Evolutionary conservation across 1,284 basidiomycete species (phyloP), one percentile per base, ranked within the genome.

Genomic region (Serendipita sp.): DNA sequence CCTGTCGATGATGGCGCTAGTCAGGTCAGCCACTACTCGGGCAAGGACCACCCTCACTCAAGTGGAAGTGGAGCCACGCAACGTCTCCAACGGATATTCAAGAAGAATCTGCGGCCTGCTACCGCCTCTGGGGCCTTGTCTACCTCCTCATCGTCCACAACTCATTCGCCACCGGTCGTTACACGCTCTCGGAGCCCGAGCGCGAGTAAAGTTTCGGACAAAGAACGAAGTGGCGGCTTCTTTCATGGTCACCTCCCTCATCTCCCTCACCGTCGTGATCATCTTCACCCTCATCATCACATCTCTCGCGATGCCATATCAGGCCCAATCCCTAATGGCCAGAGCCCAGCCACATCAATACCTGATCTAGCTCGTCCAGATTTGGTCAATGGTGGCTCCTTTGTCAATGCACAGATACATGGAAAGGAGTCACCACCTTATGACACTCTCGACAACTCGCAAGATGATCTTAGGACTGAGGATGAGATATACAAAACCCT

Each of bases 91-190:
- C n/a, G 30, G 30, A 22, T 58, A 35, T 58, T 58, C 53, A 22
- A 34, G 26, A 17, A 26, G 8, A 58, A 58, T 35, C 26, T 35
- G 32, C 53, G 53, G 15, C 53, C 53, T 34, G 53, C 53, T 22
- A 58, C 53, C 26, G 53, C 53, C 22, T 58, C 53, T 58, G 53
- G 53, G 10, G 53, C 53, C 12, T 26, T 58, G 15, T 58, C 53
- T 10, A 58, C 30, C 6, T n/a, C 53, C 6, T n/a, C 53, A 1
- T 58, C 53, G 22, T 26, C 53, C 8, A 26, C 53, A 22, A 10
- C 53, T 8, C 53, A 17, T 30, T 58, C 53, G n/a, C 53, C 53
- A 10, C 53, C 53, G 15, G 30, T 34, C 6, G 22, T 58, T 10
- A 35, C 26, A n/a, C 53, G 53, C 22, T 26, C 53, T 10, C 53